Base-by-base conservation (phyloP, 2,329 filamentous ascomycete species). In the Ophiostoma fasciatum region DNA sequence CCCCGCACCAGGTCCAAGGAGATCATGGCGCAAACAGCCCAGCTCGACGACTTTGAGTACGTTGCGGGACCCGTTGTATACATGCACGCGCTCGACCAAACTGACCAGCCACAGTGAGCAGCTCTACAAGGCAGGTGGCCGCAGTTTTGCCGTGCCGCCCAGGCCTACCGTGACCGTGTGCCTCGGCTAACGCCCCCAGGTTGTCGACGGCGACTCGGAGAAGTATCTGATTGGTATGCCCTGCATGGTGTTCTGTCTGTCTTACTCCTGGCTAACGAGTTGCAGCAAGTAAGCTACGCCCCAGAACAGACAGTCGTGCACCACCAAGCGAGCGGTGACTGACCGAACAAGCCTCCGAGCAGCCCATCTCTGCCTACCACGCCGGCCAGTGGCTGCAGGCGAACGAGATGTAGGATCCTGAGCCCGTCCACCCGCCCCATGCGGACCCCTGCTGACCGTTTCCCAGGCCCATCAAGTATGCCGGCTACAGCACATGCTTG, bases 21-120 rank as follows among this genome's bases (percentile, higher is more conserved):
- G 34, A 79, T 84, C 56, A 98, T 98, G 90, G 87, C 82, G 42
- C 96, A 96, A 68, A 98, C 90, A 0, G 90, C 90, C 3, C 90
- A 98, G 61, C 74, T 98, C 19, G 85, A 90, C 48, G 82, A 94
- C 51, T 98, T 98, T 51, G 90, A 98, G 44, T 46, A 41, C 4
- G 44, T 38, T 25, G n/a, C 7, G 10, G 12, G 1, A 17, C 7
- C 2, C 10, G 35, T 25, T 15, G 4, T 11, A 14, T n/a, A 4
- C 18, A 15, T 13, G 11, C 9, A 12, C n/a, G 5, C 10, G 0
- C 3, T 27, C 9, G 10, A 27, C n/a, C 5, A 27, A 27, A 15
- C 34, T 41, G 11, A 37, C 32, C 7, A 21, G 12, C n/a, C 4
- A 18, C n/a, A 46, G 44, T 52, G 90, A 96, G 57, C 88, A 96